A percentile compares a stretch with the other conserved stretches of the same genome.
phyloP scores from a whole-genome alignment of 352 stramenopile species.

The Globisporangium spinosum region DNA sequence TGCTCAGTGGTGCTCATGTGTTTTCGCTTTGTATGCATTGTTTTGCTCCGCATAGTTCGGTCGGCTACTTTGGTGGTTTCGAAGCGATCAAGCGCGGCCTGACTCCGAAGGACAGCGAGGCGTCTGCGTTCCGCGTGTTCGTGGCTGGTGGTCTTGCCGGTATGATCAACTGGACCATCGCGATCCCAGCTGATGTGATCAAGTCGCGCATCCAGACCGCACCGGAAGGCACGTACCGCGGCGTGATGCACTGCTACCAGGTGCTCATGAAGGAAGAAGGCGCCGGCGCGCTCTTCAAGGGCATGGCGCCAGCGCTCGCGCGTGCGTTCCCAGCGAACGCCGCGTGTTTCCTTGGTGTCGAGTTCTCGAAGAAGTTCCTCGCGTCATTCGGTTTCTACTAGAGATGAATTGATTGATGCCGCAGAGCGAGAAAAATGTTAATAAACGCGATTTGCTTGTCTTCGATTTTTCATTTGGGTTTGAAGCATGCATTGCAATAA shows the following conservation, averaged over 20 bases:
- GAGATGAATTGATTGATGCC: constrained; percentile 3
- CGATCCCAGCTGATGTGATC: constrained; percentile 94
- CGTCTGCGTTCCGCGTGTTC: constrained; percentile 87
- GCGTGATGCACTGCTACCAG: constrained; percentile 89
- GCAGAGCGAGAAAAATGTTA: background rate
- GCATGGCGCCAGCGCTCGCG: constrained; percentile 91
- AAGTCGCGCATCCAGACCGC: constrained; percentile 97
- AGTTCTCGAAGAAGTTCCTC: constrained; percentile 87
- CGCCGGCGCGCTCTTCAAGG: constrained; percentile 90
- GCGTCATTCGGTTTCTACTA: constrained; percentile 76
- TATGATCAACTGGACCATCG: constrained; percentile 94
- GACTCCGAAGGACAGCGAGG: constrained; percentile 74
- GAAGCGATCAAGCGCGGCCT: constrained; percentile 89
- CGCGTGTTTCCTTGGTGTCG: constrained; percentile 92
- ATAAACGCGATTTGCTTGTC: background rate
- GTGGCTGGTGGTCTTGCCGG: constrained; percentile 92
- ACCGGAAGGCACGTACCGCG: constrained; percentile 92
- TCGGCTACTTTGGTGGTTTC: constrained; percentile 95
- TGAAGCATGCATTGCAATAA: background rate
- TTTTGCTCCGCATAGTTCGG: constrained; percentile 46
- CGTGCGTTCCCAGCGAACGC: constrained; percentile 95
- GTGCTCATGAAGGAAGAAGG: constrained; percentile 95
- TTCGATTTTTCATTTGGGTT: background rate
- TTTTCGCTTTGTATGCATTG: background rate
- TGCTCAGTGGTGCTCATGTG: background rate